Evolutionary conservation across 768 basidiomycete genomes (phyloP).

Genomic region (Auricularia auricula-judae): DNA sequence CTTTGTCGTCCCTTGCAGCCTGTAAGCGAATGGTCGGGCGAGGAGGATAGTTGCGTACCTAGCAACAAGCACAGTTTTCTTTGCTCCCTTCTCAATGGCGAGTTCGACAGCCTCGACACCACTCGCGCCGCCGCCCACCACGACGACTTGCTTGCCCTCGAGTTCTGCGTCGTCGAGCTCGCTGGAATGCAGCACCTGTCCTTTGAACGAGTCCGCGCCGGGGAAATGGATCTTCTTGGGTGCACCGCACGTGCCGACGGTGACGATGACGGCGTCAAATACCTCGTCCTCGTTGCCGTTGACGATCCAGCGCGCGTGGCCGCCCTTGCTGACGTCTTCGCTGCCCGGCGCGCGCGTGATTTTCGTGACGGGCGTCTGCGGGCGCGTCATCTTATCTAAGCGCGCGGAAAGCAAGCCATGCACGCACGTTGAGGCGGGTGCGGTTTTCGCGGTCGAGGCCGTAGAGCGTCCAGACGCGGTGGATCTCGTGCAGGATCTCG

Average conservation of each 20-base stretch:
- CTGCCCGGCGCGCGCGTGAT: slow-evolving; percentile 18
- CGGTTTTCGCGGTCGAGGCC: slow-evolving; percentile 25
- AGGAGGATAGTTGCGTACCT: too few relatives aligned
- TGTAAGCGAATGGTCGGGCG: too few relatives aligned
- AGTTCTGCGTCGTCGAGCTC: slow-evolving; percentile 18
- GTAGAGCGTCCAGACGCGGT: slow-evolving; percentile 37
- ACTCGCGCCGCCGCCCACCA: slow-evolving; percentile 44
- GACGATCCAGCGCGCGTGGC: slow-evolving; percentile 32
- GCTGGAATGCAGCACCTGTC: slow-evolving; percentile 36
- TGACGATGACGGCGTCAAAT: slow-evolving; percentile 42
- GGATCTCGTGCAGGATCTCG: slow-evolving; percentile 36
- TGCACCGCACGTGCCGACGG: slow-evolving; percentile 38
- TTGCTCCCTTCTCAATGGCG: slow-evolving; percentile 23
- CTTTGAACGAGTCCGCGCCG: slow-evolving; percentile 28
- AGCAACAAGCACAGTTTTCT: slow-evolving; percentile 23
- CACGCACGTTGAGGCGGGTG: slow-evolving; percentile 27
- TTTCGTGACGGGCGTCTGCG: slow-evolving; percentile 22
- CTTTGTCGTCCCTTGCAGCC: slow-evolving; percentile 27
- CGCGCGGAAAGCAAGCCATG: too few relatives aligned
- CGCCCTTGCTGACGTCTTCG: slow-evolving; percentile 10
- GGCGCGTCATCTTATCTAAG: slow-evolving; percentile 13
- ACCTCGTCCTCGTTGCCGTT: slow-evolving; percentile 35
- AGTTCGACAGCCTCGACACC: slow-evolving; percentile 38
- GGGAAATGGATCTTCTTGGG: slow-evolving; percentile 33
- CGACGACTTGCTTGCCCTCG: slow-evolving; percentile 29